Conservation (phyloP, 441 rosid genomes). For the Theobroma grandiflorum region DNA sequence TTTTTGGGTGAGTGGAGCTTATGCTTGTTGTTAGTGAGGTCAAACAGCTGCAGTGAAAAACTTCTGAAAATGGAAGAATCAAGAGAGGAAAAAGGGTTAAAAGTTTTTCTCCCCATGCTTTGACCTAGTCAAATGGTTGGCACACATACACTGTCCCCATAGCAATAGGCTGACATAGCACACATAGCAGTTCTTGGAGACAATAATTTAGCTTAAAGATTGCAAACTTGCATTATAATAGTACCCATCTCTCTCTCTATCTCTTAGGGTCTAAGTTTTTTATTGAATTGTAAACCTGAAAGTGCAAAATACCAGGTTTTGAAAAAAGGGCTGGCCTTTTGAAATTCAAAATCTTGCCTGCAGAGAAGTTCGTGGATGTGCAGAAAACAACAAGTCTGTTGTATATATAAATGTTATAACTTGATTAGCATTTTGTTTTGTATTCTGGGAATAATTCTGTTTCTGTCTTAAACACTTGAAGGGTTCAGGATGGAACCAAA, state of each 20-base stretch:
- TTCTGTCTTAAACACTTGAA: slow-evolving; percentile 34
- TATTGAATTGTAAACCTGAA: slow-evolving; percentile 35
- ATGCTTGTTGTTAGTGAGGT: slow-evolving; percentile 27
- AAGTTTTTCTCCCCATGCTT: neutral
- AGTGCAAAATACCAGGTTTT: slow-evolving; percentile 38
- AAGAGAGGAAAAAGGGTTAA: neutral
- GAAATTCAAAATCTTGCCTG: slow-evolving; percentile 36
- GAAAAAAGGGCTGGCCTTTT: slow-evolving; percentile 34
- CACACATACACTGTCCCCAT: neutral
- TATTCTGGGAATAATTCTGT: slow-evolving; percentile 23
- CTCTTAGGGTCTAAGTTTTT: neutral
- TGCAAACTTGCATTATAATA: neutral
- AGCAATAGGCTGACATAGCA: neutral
- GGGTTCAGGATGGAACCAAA: slow-evolving; percentile 25
- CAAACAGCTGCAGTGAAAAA: slow-evolving; percentile 22
- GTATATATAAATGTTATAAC: slow-evolving; percentile 12
- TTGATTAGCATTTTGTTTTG: neutral
- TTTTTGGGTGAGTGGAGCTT: slow-evolving; percentile 17
- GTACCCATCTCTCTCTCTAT: neutral
- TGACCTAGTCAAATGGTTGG: slow-evolving; percentile 31
- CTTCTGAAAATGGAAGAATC: slow-evolving; percentile 1
- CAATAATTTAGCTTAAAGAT: slow-evolving; percentile 17
- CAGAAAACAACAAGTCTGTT: slow-evolving; percentile 30
- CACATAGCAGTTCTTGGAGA: slow-evolving; percentile 17
- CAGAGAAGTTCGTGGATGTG: slow-evolving; percentile 44